Evolutionary conservation across 257 asterid genomes (phyloP), one percentile per base, ranked within the genome.

Genomic region (Pogostemon cablin): DNA sequence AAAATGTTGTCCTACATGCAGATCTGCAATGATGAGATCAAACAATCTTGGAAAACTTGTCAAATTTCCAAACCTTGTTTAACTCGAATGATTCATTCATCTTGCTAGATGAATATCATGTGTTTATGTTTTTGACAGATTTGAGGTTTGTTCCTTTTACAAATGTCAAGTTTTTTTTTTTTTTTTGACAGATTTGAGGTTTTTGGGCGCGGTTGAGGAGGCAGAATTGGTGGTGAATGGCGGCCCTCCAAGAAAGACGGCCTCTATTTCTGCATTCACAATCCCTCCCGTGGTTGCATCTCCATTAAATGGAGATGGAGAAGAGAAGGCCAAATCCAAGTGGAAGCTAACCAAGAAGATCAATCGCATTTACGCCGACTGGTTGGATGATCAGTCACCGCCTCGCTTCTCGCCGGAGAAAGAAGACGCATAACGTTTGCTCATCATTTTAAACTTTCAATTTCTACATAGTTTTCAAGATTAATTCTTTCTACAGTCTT

Each of bases 281-380:
- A 2, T 72, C 48, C 57, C 79, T 34, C 60, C 78, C 10, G 82
- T 69, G 41, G 73, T 37, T 39, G 77, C 66, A 32, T 76, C 77
- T 71, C 62, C 86, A 4, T 40, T n/a, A 0, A 72, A n/a, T 4
- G 81, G 48, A 41, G 77, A 66, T 46, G 83, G 44, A 43, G 86
- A 73, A 70, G 77, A 44, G 2, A 80, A 79, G 75, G 81, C 65
- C 42, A 61, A 61, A 62, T 70, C 77, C 0, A 79, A 75, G 72
- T 91, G 96, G 97, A 87, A 83, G 72, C 53, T 74, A 3, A 73
- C 76, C n/a, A 89, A 72, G 82, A 89, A 83, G 80, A 79, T 89
- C 35, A 86, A 78, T 57, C 83, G 82, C 2, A 86, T 89, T 1
- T 91, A 91, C 39, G 97, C 83, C 2, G 96, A 89, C 60, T 91